Percentiles rank a stretch among this genome's conserved stretches.
Evolutionary conservation across 2,329 filamentous ascomycete species (phyloP).

Genomic region (Tolypocladium tundrense): DNA sequence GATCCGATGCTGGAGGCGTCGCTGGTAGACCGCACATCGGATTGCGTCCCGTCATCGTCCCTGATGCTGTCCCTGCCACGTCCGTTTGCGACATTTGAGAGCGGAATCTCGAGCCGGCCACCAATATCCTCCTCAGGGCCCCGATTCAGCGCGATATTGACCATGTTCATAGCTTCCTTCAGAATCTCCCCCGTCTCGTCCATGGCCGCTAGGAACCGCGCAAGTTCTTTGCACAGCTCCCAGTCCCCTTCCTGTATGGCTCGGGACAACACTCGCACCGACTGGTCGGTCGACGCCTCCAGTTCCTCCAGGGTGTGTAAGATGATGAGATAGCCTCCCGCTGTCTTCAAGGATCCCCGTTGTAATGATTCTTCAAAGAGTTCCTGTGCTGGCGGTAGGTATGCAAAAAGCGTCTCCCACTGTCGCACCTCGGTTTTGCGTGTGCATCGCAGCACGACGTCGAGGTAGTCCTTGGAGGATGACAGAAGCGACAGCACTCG

Average conservation of each 20-base stretch:
- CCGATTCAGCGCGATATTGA: conserved; percentile 30
- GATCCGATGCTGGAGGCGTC: conserved; percentile 27
- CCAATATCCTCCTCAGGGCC: conserved; percentile 18
- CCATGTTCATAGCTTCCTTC: conserved; percentile 57
- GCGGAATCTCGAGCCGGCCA: conserved; percentile 21
- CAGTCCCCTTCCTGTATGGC: conserved; percentile 83
- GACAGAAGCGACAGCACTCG: conserved; percentile 54
- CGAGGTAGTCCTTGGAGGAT: conserved; percentile 76
- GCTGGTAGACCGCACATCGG: conserved; percentile 25
- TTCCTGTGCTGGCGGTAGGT: conserved; percentile 80
- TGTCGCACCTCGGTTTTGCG: conserved; percentile 93
- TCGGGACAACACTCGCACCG: conserved; percentile 68
- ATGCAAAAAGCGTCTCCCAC: conserved; percentile 87
- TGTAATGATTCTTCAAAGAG: conserved; percentile 88
- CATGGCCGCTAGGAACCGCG: conserved; percentile 86
- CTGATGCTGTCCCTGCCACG: conserved; percentile 16
- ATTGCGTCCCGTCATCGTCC: conserved; percentile 24
- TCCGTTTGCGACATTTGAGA: conserved; percentile 18
- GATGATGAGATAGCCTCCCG: conserved; percentile 90
- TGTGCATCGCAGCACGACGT: conserved; percentile 93
- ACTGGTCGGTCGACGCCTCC: conserved; percentile 60
- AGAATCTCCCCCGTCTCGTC: conserved; percentile 79
- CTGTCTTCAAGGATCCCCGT: conserved; percentile 81
- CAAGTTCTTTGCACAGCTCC: conserved; percentile 91
- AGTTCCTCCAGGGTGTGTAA: conserved; percentile 73